Conservation (phyloP, 805 yeast species). For the Lipomyces lipofer region DNA sequence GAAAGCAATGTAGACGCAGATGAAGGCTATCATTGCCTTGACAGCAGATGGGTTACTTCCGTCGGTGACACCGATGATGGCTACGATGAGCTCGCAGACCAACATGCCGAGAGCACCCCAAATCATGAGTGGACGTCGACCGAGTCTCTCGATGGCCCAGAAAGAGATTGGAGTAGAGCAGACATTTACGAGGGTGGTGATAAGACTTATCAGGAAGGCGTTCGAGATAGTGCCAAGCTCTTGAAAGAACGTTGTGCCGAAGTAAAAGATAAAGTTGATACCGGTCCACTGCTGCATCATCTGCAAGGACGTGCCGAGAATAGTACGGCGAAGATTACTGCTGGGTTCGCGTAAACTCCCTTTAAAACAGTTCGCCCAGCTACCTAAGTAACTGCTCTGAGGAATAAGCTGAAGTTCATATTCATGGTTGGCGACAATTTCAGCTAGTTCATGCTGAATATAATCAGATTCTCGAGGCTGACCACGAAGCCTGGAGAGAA, state of each 20-base stretch:
- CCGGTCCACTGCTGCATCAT: constrained; percentile 88
- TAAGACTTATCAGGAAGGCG: constrained; percentile 69
- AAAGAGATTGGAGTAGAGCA: constrained; percentile 81
- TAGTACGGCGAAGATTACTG: constrained; percentile 40
- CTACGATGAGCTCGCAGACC: constrained; percentile 63
- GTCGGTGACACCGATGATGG: constrained; percentile 57
- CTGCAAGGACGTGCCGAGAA: constrained; percentile 68
- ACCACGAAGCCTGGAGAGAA: constrained; percentile 51
- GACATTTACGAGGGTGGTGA: constrained; percentile 81
- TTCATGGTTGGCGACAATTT: constrained; percentile 51
- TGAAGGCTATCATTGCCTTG: constrained; percentile 54
- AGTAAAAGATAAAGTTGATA: constrained; percentile 84
- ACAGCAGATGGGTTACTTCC: constrained; percentile 43
- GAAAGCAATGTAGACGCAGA: constrained; percentile 52
- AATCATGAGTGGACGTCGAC: constrained; percentile 69
- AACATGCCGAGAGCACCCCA: constrained; percentile 78
- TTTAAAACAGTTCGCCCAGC: constrained; percentile 13
- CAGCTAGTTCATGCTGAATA: constrained; percentile 48
- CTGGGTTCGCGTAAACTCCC: constrained; percentile 2
- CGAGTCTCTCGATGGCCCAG: constrained; percentile 70
- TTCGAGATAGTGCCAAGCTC: constrained; percentile 45
- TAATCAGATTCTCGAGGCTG: constrained; percentile 49
- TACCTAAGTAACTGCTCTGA: constrained; percentile 5
- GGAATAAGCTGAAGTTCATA: constrained; percentile 40
- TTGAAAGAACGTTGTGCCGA: constrained; percentile 78